These are phyloP conservation scores for Saccharomycopsis fibuligera DNA, from an alignment of 805 yeast species.

Conservation along the genomic window DNA sequence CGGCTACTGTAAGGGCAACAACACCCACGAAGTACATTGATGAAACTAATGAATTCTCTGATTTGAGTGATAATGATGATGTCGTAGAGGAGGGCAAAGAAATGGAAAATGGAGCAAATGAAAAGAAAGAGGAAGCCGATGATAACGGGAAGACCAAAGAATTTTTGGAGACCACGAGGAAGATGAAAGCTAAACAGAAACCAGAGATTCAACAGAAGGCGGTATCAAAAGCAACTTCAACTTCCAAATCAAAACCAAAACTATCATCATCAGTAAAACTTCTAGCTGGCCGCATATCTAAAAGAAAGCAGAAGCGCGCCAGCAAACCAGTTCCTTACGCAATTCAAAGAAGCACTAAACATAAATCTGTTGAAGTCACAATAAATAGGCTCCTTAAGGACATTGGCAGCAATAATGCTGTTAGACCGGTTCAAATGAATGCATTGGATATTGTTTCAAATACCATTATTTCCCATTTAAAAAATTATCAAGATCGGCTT, in stretches of 20 bases:
- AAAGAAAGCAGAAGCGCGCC: too few relatives aligned
- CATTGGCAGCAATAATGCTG: not conserved
- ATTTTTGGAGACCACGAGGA: not conserved
- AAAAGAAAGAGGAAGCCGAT: not conserved
- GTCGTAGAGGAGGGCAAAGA: not conserved
- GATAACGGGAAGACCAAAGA: not conserved
- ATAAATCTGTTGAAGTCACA: conserved; percentile 3
- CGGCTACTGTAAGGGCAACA: too few relatives aligned
- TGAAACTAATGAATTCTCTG: not conserved
- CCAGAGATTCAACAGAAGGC: not conserved
- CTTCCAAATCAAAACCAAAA: not conserved
- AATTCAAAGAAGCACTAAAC: too few relatives aligned
- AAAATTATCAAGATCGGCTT: not conserved
- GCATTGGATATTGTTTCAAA: conserved; percentile 16
- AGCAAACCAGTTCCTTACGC: too few relatives aligned
- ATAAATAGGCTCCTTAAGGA: conserved; percentile 2
- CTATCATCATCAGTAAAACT: not conserved
- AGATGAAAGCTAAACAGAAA: not conserved
- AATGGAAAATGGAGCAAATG: not conserved
- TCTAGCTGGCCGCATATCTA: too few relatives aligned
- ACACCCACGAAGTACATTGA: not conserved
- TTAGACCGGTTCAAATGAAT: not conserved
- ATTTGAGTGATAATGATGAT: not conserved
- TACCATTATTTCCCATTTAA: conserved; percentile 6
- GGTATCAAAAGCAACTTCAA: not conserved